Percentiles rank a stretch among this genome's conserved stretches.
Conservation (phyloP, 441 rosid species). For the Pelargonium australe region DNA sequence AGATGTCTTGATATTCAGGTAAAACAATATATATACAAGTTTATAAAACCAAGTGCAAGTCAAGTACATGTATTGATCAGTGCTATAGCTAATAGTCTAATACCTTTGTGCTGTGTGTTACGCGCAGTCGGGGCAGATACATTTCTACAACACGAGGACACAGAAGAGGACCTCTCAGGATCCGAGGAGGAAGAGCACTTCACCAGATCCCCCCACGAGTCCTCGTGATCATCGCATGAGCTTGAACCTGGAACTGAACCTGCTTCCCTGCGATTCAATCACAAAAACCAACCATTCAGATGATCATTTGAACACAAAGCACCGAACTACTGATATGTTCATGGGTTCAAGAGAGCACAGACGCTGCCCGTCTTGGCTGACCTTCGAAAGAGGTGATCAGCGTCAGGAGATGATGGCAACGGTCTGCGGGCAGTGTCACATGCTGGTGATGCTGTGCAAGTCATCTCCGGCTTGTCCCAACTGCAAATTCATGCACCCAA, state of each 20-base stretch:
- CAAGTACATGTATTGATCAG: background rate
- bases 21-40: slow-evolving; percentile 3
- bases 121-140: slow-evolving; percentile 49
- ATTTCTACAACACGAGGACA: slow-evolving; percentile 47
- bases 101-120: background rate
- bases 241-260: slow-evolving; percentile 76
- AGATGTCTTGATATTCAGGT: slow-evolving; percentile 68
- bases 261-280: slow-evolving; percentile 44
- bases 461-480: slow-evolving; percentile 76
- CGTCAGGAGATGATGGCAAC: slow-evolving; percentile 68
- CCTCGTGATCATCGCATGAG: slow-evolving; percentile 36
- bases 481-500: slow-evolving; percentile 84
- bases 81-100: background rate
- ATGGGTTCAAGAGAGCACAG: slow-evolving; percentile 22
- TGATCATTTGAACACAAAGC: slow-evolving; percentile 17
- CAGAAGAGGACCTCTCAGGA: slow-evolving; percentile 46
- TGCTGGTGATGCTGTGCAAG: slow-evolving; percentile 78
- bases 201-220: slow-evolving; percentile 21
- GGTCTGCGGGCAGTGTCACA: slow-evolving; percentile 67
- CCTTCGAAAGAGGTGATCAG: slow-evolving; percentile 29
- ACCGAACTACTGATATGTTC: slow-evolving; percentile 20
- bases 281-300: slow-evolving; percentile 19
- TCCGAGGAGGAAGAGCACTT: slow-evolving; percentile 34
- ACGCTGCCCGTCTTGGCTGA: slow-evolving; percentile 44
- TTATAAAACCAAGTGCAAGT: background rate